A percentile compares a stretch with the other conserved stretches of the same genome.
Conservation (phyloP, 176 grass and related monocot genomes). For the Typha latifolia region DNA sequence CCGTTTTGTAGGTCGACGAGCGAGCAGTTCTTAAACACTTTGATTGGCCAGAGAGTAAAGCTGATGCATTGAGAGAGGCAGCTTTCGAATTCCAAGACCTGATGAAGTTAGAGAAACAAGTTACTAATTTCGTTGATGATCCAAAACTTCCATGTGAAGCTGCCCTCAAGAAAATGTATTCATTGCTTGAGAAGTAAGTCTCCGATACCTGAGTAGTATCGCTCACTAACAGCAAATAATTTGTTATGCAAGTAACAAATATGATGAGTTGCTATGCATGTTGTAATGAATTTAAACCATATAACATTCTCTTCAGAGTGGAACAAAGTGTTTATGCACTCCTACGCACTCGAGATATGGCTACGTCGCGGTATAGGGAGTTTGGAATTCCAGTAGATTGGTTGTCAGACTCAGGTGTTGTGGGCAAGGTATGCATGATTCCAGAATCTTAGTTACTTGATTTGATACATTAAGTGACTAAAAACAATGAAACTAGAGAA, state of each 20-base stretch:
- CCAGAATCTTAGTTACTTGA: background rate
- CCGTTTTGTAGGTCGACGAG: constrained; percentile 63
- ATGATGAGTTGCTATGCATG: background rate
- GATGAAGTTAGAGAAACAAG: constrained; percentile 56
- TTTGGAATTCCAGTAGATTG: constrained; percentile 87
- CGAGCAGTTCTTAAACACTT: constrained; percentile 92
- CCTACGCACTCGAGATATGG: constrained; percentile 78
- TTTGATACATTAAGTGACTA: background rate
- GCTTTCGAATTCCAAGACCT: constrained; percentile 76
- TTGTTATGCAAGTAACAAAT: background rate
- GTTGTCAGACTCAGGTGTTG: constrained; percentile 69
- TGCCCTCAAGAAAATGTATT: constrained; percentile 95
- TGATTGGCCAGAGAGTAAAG: constrained; percentile 92
- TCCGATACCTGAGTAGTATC: background rate
- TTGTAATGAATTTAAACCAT: background rate
- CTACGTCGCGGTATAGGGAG: constrained; percentile 70
- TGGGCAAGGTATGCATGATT: constrained; percentile 61
- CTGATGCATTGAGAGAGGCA: constrained; percentile 77
- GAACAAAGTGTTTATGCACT: constrained; percentile 91
- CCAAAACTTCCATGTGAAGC: constrained; percentile 64
- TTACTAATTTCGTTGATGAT: constrained; percentile 57
- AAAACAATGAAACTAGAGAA: background rate
- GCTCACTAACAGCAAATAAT: background rate
- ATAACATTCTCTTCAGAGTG: constrained; percentile 36
- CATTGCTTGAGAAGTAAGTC: constrained; percentile 83